These are phyloP conservation scores for Penicillium sp. DNA, from an alignment of 2,329 filamentous ascomycete genomes.

Conservation along the genomic window DNA sequence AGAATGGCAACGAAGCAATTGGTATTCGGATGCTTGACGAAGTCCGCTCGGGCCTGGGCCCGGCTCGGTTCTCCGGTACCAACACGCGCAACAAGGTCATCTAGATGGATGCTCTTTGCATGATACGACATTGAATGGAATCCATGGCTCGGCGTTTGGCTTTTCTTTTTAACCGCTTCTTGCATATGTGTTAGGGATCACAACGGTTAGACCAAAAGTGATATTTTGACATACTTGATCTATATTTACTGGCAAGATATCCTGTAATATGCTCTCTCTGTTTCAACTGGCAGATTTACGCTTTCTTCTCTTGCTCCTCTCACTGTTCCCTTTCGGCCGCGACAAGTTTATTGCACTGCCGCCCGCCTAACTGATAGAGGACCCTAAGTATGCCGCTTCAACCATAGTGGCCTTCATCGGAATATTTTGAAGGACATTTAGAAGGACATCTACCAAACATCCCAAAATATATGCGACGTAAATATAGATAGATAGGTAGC, in stretches of 20 bases:
- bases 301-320: no score
- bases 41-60: constrained; percentile 75
- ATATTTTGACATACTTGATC: constrained; percentile 7
- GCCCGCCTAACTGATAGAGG: no score
- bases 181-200: constrained; percentile 18
- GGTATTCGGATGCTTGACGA: constrained; percentile 90
- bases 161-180: constrained; percentile 16
- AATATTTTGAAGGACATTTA: no score
- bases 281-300: no score
- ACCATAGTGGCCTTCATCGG: no score
- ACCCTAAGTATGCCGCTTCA: no score
- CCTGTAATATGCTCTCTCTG: background rate
- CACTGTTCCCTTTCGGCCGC: no score
- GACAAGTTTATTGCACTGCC: no score
- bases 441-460: no score
- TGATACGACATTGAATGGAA: constrained; percentile 26
- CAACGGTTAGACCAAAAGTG: constrained; percentile 23
- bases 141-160: constrained; percentile 25
- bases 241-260: background rate
- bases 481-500: no score
- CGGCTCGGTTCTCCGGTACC: constrained; percentile 58
- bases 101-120: constrained; percentile 23
- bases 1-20: constrained; percentile 75
- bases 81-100: constrained; percentile 20
- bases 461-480: no score